Conservation (phyloP, 805 yeast genomes). For the Kluyveromyces aestuarii region DNA sequence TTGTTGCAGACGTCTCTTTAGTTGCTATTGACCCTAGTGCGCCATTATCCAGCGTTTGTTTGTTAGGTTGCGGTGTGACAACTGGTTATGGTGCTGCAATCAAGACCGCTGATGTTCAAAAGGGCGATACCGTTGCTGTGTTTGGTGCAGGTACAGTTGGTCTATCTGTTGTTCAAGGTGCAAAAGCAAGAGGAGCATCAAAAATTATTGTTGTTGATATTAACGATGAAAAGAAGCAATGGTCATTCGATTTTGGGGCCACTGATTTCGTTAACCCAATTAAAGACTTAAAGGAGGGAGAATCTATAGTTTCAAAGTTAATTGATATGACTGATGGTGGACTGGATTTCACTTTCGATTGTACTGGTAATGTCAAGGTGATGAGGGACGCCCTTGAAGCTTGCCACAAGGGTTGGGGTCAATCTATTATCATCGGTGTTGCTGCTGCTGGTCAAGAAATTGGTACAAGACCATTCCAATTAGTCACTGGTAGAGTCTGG, state of each 20-base stretch:
- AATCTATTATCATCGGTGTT: constrained; percentile 90
- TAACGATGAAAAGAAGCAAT: constrained; percentile 72
- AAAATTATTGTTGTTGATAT: constrained; percentile 80
- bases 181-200: constrained; percentile 70
- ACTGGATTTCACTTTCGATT: constrained; percentile 89
- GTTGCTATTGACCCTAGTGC: constrained; percentile 85
- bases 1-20: constrained; percentile 93
- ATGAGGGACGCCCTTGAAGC: constrained; percentile 97
- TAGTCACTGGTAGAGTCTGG: constrained; percentile 98
- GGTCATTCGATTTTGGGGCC: constrained; percentile 89
- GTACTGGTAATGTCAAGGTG: constrained; percentile 92
- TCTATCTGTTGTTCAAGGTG: constrained; percentile 93
- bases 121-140: constrained; percentile 90
- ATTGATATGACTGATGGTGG: constrained; percentile 95
- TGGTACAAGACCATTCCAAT: constrained; percentile 95
- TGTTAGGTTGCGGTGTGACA: constrained; percentile 97
- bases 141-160: constrained; percentile 99
- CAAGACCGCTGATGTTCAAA: constrained; percentile 77
- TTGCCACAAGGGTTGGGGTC: constrained; percentile 99
- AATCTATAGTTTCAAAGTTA: constrained; percentile 71
- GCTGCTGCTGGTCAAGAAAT: constrained; percentile 98
- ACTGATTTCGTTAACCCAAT: constrained; percentile 86
- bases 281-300: constrained; percentile 58
- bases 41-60: constrained; percentile 76
- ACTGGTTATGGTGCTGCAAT: constrained; percentile 98